A percentile compares a stretch with the other conserved stretches of the same genome.
These are phyloP conservation scores for Microsporum audouinii DNA, from an alignment of 2,329 filamentous ascomycete species.

Conservation along the genomic window DNA sequence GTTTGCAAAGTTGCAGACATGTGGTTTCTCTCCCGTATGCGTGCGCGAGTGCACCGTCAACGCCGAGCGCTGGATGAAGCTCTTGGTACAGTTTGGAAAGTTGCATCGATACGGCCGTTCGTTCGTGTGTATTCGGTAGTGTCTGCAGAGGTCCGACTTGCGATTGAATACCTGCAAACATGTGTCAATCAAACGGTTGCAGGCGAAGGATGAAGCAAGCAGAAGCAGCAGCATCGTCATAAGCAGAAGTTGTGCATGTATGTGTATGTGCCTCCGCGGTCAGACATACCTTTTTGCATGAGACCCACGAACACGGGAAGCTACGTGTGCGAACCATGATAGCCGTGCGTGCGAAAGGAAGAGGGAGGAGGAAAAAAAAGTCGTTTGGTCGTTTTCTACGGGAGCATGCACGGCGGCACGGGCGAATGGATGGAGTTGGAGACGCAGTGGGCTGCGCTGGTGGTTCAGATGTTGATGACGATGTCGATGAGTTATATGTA, in stretches of 20 bases:
- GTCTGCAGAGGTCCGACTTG: constrained; percentile 38
- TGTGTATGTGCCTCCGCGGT: background rate
- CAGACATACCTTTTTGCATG: constrained; percentile 32
- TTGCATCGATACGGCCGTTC: constrained; percentile 39
- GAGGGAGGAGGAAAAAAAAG: background rate
- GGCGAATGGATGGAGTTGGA: background rate
- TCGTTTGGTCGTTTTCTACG: background rate
- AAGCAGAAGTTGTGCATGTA: background rate
- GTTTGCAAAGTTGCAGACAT: constrained; percentile 33
- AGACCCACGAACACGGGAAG: constrained; percentile 35
- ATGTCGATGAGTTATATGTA: background rate
- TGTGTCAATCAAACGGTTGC: background rate
- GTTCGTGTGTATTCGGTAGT: constrained; percentile 39
- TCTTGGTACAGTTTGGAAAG: constrained; percentile 36
- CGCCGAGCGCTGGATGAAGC: constrained; percentile 39
- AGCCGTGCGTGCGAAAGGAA: background rate
- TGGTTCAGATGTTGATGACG: background rate
- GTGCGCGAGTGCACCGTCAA: constrained; percentile 37
- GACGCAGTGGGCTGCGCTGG: background rate
- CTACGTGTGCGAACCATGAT: constrained; percentile 33
- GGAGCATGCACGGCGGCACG: background rate
- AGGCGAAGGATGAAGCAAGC: background rate
- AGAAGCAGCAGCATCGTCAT: background rate
- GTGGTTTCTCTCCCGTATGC: constrained; percentile 36
- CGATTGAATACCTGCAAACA: constrained; percentile 36